Evolutionary conservation across 768 basidiomycete genomes (phyloP).

Genomic region (Pleurotus giganteus): DNA sequence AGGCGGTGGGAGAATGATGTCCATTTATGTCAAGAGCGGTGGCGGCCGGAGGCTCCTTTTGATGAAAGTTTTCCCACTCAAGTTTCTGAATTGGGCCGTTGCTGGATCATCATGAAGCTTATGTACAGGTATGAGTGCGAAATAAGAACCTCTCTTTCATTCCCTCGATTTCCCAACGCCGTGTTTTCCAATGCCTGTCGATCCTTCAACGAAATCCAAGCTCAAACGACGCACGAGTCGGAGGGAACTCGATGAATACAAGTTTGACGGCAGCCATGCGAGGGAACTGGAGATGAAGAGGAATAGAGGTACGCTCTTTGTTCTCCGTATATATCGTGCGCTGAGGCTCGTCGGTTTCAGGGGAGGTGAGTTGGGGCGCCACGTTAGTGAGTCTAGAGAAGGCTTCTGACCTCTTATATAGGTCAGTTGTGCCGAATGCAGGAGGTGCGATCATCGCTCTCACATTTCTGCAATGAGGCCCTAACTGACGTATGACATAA

Average conservation of each 20-base stretch:
- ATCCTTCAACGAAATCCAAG: slow-evolving; percentile 44
- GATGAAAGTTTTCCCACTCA: slow-evolving; percentile 4
- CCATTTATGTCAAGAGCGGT: background rate
- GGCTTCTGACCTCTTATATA: slow-evolving; percentile 24
- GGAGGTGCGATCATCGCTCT: slow-evolving; percentile 60
- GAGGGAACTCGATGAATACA: slow-evolving; percentile 48
- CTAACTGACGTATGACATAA: slow-evolving; percentile 21
- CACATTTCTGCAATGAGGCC: slow-evolving; percentile 1
- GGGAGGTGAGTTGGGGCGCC: slow-evolving; percentile 21
- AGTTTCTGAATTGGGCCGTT: slow-evolving; percentile 7
- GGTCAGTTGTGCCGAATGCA: slow-evolving; percentile 81
- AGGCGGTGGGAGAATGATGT: background rate
- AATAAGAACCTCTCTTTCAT: background rate
- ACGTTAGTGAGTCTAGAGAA: background rate
- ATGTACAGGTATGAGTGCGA: slow-evolving; percentile 10
- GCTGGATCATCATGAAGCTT: slow-evolving; percentile 9
- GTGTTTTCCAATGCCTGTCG: slow-evolving; percentile 47
- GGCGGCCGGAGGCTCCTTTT: slow-evolving; percentile 5
- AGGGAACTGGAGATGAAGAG: slow-evolving; percentile 75
- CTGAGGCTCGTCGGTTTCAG: slow-evolving; percentile 16
- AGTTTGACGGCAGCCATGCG: slow-evolving; percentile 51
- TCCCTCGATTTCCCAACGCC: background rate
- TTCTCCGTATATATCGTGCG: slow-evolving; percentile 9
- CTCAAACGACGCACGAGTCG: slow-evolving; percentile 47
- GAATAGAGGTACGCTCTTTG: slow-evolving; percentile 45